These are phyloP conservation scores for Tripterygium wilfordii DNA, from an alignment of 177 flowering plant species.

Conservation along the genomic window DNA sequence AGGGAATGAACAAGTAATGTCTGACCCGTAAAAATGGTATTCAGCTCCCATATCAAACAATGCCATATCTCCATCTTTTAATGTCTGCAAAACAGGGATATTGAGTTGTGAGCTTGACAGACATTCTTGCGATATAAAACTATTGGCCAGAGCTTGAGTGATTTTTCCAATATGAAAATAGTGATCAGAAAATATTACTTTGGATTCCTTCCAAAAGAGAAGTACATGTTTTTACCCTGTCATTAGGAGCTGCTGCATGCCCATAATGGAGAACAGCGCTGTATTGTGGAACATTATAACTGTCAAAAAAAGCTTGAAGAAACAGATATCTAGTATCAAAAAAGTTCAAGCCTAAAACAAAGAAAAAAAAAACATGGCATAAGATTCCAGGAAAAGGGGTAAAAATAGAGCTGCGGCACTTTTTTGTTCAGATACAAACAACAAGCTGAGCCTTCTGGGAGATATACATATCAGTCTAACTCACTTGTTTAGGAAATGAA, in stretches of 20 bases:
- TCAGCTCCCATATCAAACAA: constrained; percentile 98
- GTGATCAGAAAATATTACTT: no score
- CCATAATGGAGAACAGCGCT: constrained; percentile 95
- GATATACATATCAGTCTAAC: no score
- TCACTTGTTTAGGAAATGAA: no score
- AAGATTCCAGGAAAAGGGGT: no score
- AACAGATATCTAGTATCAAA: neutral
- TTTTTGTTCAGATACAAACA: neutral
- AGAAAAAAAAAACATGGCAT: no score
- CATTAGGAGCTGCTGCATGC: constrained; percentile 98
- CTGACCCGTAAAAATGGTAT: constrained; percentile 90
- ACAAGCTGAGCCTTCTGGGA: constrained; percentile 1
- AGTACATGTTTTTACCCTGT: no score
- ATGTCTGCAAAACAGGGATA: constrained; percentile 36
- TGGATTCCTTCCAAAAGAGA: no score
- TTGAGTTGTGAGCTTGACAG: neutral
- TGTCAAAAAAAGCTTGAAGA: neutral
- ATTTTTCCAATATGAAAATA: no score
- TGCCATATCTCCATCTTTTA: constrained; percentile 89
- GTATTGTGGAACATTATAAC: constrained; percentile 13
- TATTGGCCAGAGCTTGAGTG: no score
- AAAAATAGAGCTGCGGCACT: no score
- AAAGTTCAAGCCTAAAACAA: neutral
- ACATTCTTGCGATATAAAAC: no score
- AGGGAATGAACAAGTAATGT: constrained; percentile 91